Percentiles rank a stretch among this genome's conserved stretches.
phyloP scores from a whole-genome alignment of 2,329 filamentous ascomycete species.

The Cordyceps farinosa region DNA sequence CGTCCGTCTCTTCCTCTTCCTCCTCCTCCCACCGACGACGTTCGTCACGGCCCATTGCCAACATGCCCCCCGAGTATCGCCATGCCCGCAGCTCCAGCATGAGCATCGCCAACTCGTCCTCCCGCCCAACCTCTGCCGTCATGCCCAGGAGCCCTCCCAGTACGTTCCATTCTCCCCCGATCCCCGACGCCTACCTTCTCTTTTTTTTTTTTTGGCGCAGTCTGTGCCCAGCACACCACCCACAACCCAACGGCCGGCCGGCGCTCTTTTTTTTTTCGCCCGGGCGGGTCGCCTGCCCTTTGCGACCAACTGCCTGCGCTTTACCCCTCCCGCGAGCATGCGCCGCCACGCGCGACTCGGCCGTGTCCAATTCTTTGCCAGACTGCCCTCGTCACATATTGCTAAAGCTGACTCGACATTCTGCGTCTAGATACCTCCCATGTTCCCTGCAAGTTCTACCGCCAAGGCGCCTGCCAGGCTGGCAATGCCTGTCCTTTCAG shows the following conservation, averaged over 20 bases:
- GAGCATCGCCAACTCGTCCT: slow-evolving; percentile 41
- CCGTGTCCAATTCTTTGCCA: background rate
- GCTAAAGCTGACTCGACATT: slow-evolving; percentile 23
- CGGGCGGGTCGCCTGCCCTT: background rate
- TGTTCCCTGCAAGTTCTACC: slow-evolving; percentile 99
- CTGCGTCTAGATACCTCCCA: slow-evolving; percentile 75
- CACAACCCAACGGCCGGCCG: background rate
- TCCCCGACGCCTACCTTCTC: too few species aligned
- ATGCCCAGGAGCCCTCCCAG: slow-evolving; percentile 62
- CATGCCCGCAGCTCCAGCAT: slow-evolving; percentile 57
- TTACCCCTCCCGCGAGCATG: slow-evolving; percentile 11
- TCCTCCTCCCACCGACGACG: slow-evolving; percentile 17
- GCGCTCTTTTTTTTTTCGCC: slow-evolving; percentile 13
- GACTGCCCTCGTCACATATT: too few species aligned
- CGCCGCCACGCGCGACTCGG: slow-evolving; percentile 20
- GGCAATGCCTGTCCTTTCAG: slow-evolving; percentile 95
- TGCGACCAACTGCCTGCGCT: background rate
- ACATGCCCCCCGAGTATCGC: slow-evolving; percentile 48
- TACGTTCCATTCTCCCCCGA: slow-evolving; percentile 35
- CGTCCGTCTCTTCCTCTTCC: slow-evolving; percentile 17
- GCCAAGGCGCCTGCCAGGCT: slow-evolving; percentile 92
- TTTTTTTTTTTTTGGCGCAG: background rate
- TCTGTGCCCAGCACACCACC: background rate
- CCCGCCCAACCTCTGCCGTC: slow-evolving; percentile 47
- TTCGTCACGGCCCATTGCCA: slow-evolving; percentile 16